Base-by-base conservation (phyloP, 75 land plant species). In the Cupressus sempervirens region DNA sequence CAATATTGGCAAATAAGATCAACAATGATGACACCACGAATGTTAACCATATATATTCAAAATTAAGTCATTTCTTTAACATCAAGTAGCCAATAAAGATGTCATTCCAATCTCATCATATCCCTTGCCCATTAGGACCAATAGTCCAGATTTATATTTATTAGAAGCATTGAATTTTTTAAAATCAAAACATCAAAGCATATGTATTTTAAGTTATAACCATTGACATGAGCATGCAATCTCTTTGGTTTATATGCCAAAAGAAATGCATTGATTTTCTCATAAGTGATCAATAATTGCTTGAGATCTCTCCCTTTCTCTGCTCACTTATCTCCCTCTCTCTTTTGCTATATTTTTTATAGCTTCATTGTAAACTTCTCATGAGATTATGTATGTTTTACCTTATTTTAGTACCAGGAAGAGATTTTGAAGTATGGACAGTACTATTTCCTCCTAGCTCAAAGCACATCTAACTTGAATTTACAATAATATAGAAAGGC, bases 381-480 rank as follows among this genome's bases (percentile, higher is more conserved):
- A 80, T 11, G 40, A 80, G 18, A 40, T 62, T 62, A 0, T 23
- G n/a, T 6, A 62, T 50, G 53, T 30, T 23, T 40, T 36, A 18
- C 9, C 48, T 38, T 10, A 65, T 62, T 79, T n/a, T 40, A 18
- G 16, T 53, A 72, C 80, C 88, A 91, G 92, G 92, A 92, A 84
- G 87, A 83, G 81, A 67, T 82, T 5, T n/a, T 86, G 14, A 86
- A 88, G 58, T 92, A 85, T 85, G 92, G 89, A 2, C 93, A 92
- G 65, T 83, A 84, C 1, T 36, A 82, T 12, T 89, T 92, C 26
- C 26, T 91, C 15, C 45, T 18, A 29, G 62, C 93, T 32, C 86
- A 89, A 45, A 46, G 23, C 6, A 87, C 89, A 30, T 81, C 73
- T 26, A 88, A 86, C 34, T 48, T 67, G 32, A 48, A 85, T 18